phyloP scores from a whole-genome alignment of 495 filamentous ascomycete genomes.

The Hyphodiscus hymeniophilus region DNA sequence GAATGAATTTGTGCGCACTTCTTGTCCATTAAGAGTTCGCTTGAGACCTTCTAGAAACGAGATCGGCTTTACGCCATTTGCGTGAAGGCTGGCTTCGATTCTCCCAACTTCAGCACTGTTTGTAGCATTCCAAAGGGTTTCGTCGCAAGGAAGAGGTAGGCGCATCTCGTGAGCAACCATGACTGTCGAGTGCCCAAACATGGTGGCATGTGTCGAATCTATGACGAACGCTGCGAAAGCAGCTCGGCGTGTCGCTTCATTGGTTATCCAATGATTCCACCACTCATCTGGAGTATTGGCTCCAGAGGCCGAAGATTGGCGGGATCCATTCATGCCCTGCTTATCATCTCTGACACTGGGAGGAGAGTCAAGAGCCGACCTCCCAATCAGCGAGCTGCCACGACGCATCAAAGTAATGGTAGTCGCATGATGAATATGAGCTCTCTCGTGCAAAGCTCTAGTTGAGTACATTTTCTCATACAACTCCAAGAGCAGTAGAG shows the following conservation, averaged over 20 bases:
- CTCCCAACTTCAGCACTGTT: conserved; percentile 82
- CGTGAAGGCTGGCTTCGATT: conserved; percentile 73
- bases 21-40: conserved; percentile 77
- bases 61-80: conserved; percentile 76
- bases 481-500: conserved; percentile 78
- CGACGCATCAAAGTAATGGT: conserved; percentile 93
- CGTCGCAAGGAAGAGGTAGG: conserved; percentile 86
- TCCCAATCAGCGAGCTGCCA: conserved; percentile 86
- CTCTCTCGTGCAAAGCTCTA: conserved; percentile 82
- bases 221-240: conserved; percentile 95
- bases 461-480: conserved; percentile 98
- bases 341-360: conserved; percentile 67
- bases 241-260: conserved; percentile 80
- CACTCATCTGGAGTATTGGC: conserved; percentile 73
- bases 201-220: conserved; percentile 92
- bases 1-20: conserved; percentile 88
- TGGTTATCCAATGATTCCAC: conserved; percentile 96
- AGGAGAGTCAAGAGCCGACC: conserved; percentile 78
- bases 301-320: conserved; percentile 50
- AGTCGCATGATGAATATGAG: conserved; percentile 94
- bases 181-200: conserved; percentile 95
- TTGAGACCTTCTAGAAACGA: conserved; percentile 91
- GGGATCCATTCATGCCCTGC: conserved; percentile 45
- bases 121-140: conserved; percentile 86
- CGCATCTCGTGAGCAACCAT: conserved; percentile 97